These are phyloP conservation scores for Tylopilus rubrobrunneus DNA, from an alignment of 768 basidiomycete species.

Conservation along the genomic window DNA sequence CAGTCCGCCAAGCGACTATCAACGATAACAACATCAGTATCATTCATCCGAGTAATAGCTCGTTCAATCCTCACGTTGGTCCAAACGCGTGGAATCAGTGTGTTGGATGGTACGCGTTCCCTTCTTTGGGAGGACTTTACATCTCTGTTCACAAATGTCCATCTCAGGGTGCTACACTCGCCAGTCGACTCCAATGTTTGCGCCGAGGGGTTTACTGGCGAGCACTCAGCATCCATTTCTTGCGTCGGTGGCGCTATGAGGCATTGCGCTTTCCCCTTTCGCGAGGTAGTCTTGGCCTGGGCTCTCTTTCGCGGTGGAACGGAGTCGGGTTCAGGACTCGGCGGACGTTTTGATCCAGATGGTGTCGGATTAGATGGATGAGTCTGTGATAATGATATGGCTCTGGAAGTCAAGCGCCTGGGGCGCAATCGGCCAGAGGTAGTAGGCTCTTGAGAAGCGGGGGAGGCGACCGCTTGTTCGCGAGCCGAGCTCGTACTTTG, in stretches of 20 bases:
- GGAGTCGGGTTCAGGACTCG: slow-evolving; percentile 6
- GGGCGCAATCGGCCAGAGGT: neutral
- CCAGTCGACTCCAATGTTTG: neutral
- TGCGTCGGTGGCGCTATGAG: neutral
- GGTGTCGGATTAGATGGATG: neutral
- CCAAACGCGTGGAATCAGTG: slow-evolving; percentile 24
- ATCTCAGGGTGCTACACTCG: slow-evolving; percentile 2
- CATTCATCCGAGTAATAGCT: neutral
- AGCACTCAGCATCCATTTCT: neutral
- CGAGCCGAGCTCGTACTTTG: neutral
- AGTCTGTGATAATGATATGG: neutral
- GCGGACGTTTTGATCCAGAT: slow-evolving; percentile 15
- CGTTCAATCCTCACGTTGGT: slow-evolving; percentile 21
- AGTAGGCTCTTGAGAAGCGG: neutral
- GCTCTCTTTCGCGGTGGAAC: slow-evolving; percentile 9
- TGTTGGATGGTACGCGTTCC: neutral
- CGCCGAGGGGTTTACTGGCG: neutral
- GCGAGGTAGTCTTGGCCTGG: neutral
- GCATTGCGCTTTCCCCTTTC: neutral
- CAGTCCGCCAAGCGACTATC: slow-evolving; percentile 22
- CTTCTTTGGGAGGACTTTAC: neutral
- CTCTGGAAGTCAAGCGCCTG: neutral
- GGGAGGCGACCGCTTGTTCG: neutral
- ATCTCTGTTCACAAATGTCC: slow-evolving; percentile 18
- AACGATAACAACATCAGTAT: slow-evolving; percentile 1